Percentiles rank a stretch among this genome's conserved stretches.
Evolutionary conservation across 2,329 filamentous ascomycete genomes (phyloP).

Genomic region (Talaromyces pinophilus): DNA sequence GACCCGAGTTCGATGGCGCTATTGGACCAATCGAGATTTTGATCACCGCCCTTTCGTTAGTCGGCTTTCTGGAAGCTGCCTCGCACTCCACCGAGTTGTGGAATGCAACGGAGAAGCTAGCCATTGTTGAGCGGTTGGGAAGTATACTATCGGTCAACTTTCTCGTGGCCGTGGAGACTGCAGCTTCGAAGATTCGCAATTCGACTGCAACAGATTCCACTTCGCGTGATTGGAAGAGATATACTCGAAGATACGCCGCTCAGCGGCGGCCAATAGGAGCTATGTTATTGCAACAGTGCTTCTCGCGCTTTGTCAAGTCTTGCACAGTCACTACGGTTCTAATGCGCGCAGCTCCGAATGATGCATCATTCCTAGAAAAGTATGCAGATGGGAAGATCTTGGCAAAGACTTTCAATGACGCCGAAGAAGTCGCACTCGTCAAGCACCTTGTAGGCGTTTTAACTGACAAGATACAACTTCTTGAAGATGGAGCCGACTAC

Average conservation of each 20-base stretch:
- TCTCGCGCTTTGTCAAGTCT: conserved; percentile 80
- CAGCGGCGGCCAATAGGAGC: conserved; percentile 80
- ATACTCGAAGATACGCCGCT: conserved; percentile 77
- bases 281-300: conserved; percentile 85
- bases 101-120: conserved; percentile 70
- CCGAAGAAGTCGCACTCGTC: conserved; percentile 47
- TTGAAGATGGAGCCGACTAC: conserved; percentile 90
- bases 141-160: conserved; percentile 80
- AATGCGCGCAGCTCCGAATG: conserved; percentile 60
- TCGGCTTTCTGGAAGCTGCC: conserved; percentile 85
- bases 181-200: conserved; percentile 87
- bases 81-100: conserved; percentile 79
- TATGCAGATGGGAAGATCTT: conserved; percentile 53
- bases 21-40: conserved; percentile 65
- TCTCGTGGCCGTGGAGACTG: conserved; percentile 81
- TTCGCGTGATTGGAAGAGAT: conserved; percentile 83
- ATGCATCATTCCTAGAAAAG: conserved; percentile 70
- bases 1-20: conserved; percentile 51
- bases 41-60: conserved; percentile 77
- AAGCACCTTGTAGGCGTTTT: conserved; percentile 69
- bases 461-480: conserved; percentile 76
- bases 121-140: conserved; percentile 70
- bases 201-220: conserved; percentile 64
- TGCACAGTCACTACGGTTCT: conserved; percentile 72
- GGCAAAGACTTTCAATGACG: conserved; percentile 28